Conservation (phyloP, 75 land plant species). For the Pinus tabuliformis region DNA sequence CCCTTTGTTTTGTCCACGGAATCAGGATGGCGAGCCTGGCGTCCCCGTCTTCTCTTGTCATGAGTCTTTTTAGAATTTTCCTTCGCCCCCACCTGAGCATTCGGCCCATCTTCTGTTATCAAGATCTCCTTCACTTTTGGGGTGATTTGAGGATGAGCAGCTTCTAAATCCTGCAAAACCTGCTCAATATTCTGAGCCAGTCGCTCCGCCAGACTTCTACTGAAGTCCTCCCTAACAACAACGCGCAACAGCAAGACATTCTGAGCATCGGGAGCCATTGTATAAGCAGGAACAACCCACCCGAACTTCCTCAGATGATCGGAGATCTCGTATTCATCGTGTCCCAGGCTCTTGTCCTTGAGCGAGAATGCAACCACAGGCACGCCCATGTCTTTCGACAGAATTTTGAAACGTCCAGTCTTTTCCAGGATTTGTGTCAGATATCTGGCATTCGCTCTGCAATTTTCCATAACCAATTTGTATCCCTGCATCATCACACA, state of each 20-base stretch:
- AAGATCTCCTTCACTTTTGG: too few relatives aligned
- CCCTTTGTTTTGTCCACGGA: too few relatives aligned
- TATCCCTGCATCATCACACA: constrained; percentile 33
- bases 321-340: constrained; percentile 48
- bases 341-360: constrained; percentile 11
- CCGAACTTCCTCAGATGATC: constrained; percentile 39
- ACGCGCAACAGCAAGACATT: constrained; percentile 44
- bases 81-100: neutral
- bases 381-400: constrained; percentile 47
- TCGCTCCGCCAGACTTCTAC: constrained; percentile 36
- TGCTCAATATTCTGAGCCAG: constrained; percentile 35
- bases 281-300: constrained; percentile 65
- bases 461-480: constrained; percentile 40
- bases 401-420: constrained; percentile 41
- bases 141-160: neutral
- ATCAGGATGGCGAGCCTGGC: too few relatives aligned
- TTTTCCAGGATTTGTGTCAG: constrained; percentile 26
- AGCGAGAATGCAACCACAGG: constrained; percentile 58
- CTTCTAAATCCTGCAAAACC: constrained; percentile 32
- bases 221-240: constrained; percentile 62
- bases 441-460: constrained; percentile 33
- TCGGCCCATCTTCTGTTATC: too few relatives aligned
- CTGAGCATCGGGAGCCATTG: constrained; percentile 61
- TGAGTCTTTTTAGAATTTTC: neutral
- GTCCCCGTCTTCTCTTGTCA: too few relatives aligned